Percentiles rank a stretch among this genome's conserved stretches.
Evolutionary conservation across 2,329 filamentous ascomycete genomes (phyloP).

Genomic region (Hortaea werneckii): DNA sequence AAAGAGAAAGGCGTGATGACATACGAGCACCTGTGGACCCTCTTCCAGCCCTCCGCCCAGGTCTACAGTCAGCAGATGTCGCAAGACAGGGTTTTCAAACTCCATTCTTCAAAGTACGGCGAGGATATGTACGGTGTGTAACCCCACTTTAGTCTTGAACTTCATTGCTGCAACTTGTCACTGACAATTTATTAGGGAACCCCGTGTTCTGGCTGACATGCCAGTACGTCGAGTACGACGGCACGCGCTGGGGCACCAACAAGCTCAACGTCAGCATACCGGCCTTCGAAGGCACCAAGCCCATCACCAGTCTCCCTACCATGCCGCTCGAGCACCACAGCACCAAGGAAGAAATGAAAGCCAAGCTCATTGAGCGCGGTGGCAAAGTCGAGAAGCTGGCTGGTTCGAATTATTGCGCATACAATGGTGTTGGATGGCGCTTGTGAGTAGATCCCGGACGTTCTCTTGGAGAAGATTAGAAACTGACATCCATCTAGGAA

Average conservation of each 20-base stretch:
- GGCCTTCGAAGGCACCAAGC: slow-evolving; percentile 31
- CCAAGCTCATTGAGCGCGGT: slow-evolving; percentile 36
- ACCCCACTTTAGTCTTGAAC: too few species aligned
- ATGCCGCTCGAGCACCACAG: slow-evolving; percentile 38
- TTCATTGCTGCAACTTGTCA: too few species aligned
- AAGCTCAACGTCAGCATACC: slow-evolving; percentile 20
- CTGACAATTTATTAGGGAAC: slow-evolving; percentile 1
- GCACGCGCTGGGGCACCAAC: slow-evolving; percentile 27
- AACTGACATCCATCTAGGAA: slow-evolving; percentile 1
- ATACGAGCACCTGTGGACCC: slow-evolving; percentile 26
- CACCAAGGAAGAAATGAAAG: slow-evolving; percentile 28
- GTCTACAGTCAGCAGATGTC: slow-evolving; percentile 28
- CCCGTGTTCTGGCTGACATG: slow-evolving; percentile 29
- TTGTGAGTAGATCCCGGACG: slow-evolving; percentile 6
- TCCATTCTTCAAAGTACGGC: slow-evolving; percentile 20
- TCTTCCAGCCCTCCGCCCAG: slow-evolving; percentile 24
- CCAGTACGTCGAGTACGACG: slow-evolving; percentile 28
- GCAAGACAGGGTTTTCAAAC: slow-evolving; percentile 28
- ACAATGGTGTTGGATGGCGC: slow-evolving; percentile 37
- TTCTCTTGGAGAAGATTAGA: neutral
- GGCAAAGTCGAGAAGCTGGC: slow-evolving; percentile 36
- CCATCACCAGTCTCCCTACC: slow-evolving; percentile 31
- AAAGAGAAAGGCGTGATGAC: slow-evolving; percentile 25
- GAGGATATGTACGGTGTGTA: slow-evolving; percentile 21
- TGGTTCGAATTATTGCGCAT: slow-evolving; percentile 42